Evolutionary conservation across 768 basidiomycete genomes (phyloP).

Genomic region (Boletus fagicola): DNA sequence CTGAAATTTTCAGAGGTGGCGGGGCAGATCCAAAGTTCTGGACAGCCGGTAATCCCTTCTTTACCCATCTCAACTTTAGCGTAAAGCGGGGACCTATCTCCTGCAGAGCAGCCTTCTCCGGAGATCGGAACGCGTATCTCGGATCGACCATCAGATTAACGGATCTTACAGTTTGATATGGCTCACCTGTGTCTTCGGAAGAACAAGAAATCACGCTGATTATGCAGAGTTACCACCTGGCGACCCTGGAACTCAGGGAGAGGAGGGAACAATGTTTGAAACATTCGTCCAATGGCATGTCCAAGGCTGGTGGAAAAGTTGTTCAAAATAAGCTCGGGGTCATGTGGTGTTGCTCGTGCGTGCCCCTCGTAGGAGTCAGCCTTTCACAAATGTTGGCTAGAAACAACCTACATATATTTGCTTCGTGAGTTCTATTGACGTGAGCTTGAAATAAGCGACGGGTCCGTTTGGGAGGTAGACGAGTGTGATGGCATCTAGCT

Average conservation of each 20-base stretch:
- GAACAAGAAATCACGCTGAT: slow-evolving; percentile 97
- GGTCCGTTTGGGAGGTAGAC: slow-evolving; percentile 90
- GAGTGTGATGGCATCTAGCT: slow-evolving; percentile 85
- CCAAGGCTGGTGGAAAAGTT: slow-evolving; percentile 93
- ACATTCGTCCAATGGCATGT: slow-evolving; percentile 90
- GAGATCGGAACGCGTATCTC: slow-evolving; percentile 89
- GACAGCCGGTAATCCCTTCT: slow-evolving; percentile 85
- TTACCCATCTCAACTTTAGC: slow-evolving; percentile 85
- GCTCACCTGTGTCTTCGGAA: slow-evolving; percentile 90
- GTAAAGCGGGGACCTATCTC: slow-evolving; percentile 99
- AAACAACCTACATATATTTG: slow-evolving; percentile 70
- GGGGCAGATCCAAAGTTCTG: slow-evolving; percentile 63
- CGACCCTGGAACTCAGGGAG: slow-evolving; percentile 93
- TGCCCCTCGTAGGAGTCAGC: slow-evolving; percentile 60
- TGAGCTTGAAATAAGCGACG: slow-evolving; percentile 92
- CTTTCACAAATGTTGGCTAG: background rate
- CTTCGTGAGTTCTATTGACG: slow-evolving; percentile 81
- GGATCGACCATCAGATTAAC: slow-evolving; percentile 7
- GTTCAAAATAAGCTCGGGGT: slow-evolving; percentile 94
- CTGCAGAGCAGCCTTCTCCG: slow-evolving; percentile 89
- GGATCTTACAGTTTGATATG: background rate
- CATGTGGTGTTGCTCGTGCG: slow-evolving; percentile 87
- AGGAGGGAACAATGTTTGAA: slow-evolving; percentile 95
- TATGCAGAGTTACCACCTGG: slow-evolving; percentile 96
- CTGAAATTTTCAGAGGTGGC: slow-evolving; percentile 53